Percentiles rank a stretch among this genome's conserved stretches.
Evolutionary conservation across 106 monocot genomes (phyloP).

Genomic region (Dendrobium nobile): DNA sequence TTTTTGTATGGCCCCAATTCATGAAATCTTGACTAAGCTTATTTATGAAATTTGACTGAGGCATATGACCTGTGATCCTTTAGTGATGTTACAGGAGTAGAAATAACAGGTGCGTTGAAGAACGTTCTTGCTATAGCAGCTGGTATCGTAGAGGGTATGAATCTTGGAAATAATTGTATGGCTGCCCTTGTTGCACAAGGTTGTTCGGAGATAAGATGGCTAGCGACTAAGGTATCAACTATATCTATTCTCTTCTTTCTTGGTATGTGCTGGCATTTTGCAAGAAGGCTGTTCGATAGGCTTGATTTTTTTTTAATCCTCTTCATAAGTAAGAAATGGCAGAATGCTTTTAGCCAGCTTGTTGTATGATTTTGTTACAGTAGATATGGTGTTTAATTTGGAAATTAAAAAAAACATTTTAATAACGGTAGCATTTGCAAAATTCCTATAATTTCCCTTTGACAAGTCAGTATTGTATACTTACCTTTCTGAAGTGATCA

Average conservation of each 20-base stretch:
- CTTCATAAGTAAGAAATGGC: not conserved
- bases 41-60: not conserved
- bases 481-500: not conserved
- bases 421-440: not conserved
- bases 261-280: not conserved
- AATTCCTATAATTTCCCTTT: not conserved
- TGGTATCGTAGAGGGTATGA: conserved; percentile 93
- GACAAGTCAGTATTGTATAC: not conserved
- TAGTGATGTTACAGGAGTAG: conserved; percentile 97
- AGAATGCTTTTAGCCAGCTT: not conserved
- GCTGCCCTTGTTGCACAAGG: conserved; percentile 96
- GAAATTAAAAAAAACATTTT: not conserved
- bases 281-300: not conserved
- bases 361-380: not conserved
- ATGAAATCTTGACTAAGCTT: too few species aligned
- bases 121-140: conserved; percentile 99
- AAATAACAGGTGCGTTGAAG: conserved; percentile 87
- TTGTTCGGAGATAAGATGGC: conserved; percentile 95
- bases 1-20: too few species aligned
- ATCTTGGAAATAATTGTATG: conserved; percentile 99
- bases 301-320: not conserved
- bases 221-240: conserved; percentile 66
- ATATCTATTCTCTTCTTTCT: not conserved
- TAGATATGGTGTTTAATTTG: not conserved
- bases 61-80: conserved; percentile 34